A percentile compares a stretch with the other conserved stretches of the same genome.
Conservation (phyloP, 257 asterid genomes). For the Solanum rostratum region DNA sequence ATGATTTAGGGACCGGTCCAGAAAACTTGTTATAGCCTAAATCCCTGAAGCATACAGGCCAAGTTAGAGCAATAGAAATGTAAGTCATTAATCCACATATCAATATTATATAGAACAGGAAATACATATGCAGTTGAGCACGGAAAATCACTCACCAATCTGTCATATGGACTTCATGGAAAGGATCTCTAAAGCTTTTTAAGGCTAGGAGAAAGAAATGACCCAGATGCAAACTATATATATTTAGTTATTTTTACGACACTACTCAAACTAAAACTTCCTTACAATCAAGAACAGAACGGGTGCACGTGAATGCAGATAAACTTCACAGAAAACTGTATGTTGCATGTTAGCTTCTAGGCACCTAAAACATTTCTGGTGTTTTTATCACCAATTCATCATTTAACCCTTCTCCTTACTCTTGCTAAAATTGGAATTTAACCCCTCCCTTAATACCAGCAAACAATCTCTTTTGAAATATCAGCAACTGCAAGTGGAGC, state of each 20-base stretch:
- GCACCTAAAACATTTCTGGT: too few relatives aligned
- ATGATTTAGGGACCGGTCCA: not conserved
- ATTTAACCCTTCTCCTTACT: not conserved
- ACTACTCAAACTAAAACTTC: too few relatives aligned
- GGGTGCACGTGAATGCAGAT: not conserved
- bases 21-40: fast-evolving
- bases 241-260: too few relatives aligned
- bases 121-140: not conserved
- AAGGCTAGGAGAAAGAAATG: not conserved
- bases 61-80: not conserved
- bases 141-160: not conserved
- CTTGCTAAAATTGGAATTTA: not conserved
- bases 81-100: not conserved
- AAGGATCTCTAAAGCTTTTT: not conserved
- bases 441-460: not conserved
- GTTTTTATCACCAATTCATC: too few relatives aligned
- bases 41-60: not conserved
- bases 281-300: not conserved
- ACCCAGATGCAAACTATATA: not conserved
- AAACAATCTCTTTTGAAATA: too few relatives aligned
- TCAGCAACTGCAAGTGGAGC: not conserved
- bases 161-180: not conserved
- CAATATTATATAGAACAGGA: not conserved
- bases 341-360: too few relatives aligned
- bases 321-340: too few relatives aligned